Evolutionary conservation across 495 filamentous ascomycete genomes (phyloP), one percentile per base, ranked within the genome.

Genomic region (Annulohypoxylon stygium): DNA sequence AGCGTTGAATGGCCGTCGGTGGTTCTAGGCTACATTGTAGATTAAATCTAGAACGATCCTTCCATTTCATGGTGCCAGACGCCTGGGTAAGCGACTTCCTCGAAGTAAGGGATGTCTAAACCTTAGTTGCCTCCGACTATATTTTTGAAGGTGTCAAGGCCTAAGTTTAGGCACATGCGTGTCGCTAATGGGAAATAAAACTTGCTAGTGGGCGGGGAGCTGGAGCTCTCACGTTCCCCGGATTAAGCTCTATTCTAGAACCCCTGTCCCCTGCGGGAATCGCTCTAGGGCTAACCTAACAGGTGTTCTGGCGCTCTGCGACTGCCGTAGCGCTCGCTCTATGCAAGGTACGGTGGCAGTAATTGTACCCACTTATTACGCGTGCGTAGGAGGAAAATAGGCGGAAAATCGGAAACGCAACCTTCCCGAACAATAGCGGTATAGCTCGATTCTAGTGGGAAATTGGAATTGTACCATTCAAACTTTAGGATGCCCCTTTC

Each of bases 321-420:
- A 23, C 47, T 51, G 7, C 47, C 47, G 18, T 51, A 23, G 47
- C 14, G 12, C 14, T 3, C n/a, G 20, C 20, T 23, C 20, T 16
- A 26, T 36, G 51, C 51, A 55, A 26, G 25, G 25, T 55, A 26
- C 51, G 34, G 30, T 3, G 12, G n/a, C 14, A 16, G 26, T 30
- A 16, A 33, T 33, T 26, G 33, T 36, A 23, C 25, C 53, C 53
- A 57, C 33, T 57, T 16, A 57, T 57, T 57, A 36, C 36, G 53
- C 30, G 16, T 33, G 30, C 26, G 36, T 11, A 7, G 36, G 30
- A 43, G 26, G 20, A n/a, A 60, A 60, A 60, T 43, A 26, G 57
- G 57, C n/a, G 57, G 57, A 43, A 60, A 57, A 9, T 18, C 53
- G 53, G 53, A 57, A 57, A 30, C n/a, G 43, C 43, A 5, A 5